Evolutionary conservation across 1,284 basidiomycete genomes (phyloP), one percentile per base, ranked within the genome.

Genomic region (Ganoderma meredithae): DNA sequence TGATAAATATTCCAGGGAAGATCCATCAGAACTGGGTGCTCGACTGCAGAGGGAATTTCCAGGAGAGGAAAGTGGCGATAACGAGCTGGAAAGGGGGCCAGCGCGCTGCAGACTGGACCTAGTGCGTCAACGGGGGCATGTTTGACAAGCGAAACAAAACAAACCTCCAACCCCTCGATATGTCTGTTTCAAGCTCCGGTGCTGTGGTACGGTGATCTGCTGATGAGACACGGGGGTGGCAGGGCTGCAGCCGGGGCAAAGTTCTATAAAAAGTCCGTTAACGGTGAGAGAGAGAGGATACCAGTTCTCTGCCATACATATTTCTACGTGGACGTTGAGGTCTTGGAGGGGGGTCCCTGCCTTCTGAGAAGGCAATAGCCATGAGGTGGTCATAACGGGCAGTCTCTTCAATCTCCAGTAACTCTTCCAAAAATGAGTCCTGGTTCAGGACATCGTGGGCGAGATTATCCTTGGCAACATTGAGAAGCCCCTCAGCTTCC

Each of bases 361-460:
- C 74, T 59, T 75, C 71, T 0, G 71, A 64, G 1, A 76, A 58
- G 2, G 75, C 75, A 17, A 76, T 25, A 3, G 75, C 75, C 36
- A 75, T 62, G 40, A 70, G 69, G 17, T 64, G 70, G 62, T 76
- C 72, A 53, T 69, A 72, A 10, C 64, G 64, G 6, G 72, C 74
- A 63, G 67, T 72, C 60, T 71, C 72, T 49, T 76, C 75, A 33
- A 64, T 64, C 27, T 56, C 63, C 5, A 62, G 6, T 8, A 75
- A 44, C 59, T 75, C 71, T 1, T 76, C 69, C 10, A 74, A 8
- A 7, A 73, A 53, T 19, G 27, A 31, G 27, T 40, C 56, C 25
- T 66, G 52, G n/a, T 66, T 25, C 25, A n/a, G 52, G 15, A 36
- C 33, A 9, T 60, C 53, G 27, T 60, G 56, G n/a, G 27, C 15